These are phyloP conservation scores for Plasmodium cynomolgi DNA, from an alignment of 169 alveolate species.

Conservation along the genomic window DNA sequence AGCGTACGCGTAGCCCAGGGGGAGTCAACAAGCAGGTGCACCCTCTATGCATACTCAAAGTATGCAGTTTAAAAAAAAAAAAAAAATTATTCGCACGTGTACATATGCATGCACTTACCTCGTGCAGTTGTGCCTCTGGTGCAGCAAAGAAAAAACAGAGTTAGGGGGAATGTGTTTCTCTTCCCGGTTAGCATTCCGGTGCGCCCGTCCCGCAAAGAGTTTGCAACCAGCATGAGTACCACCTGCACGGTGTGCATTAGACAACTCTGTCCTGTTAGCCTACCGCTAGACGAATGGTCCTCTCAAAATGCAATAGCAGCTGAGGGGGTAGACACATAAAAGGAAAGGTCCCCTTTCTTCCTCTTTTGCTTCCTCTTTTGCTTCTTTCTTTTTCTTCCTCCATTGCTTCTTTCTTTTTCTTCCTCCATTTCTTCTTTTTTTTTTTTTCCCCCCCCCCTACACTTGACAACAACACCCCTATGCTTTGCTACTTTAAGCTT, in stretches of 20 bases:
- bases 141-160: background rate
- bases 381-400: too few relatives aligned
- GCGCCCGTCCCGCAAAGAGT: background rate
- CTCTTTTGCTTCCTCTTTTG: too few relatives aligned
- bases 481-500: background rate
- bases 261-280: background rate
- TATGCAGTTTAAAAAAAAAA: background rate
- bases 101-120: background rate
- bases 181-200: background rate
- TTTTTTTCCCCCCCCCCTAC: background rate
- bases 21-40: background rate
- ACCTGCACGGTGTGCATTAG: background rate
- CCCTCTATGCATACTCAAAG: background rate
- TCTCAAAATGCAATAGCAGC: background rate
- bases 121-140: background rate
- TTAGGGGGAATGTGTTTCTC: background rate
- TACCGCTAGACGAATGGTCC: background rate
- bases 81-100: background rate
- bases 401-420: too few relatives aligned
- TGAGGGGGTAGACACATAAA: background rate
- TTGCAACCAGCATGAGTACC: background rate
- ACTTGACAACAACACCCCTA: background rate
- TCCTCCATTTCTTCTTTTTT: too few relatives aligned
- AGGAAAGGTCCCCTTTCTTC: background rate
- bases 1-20: background rate